A percentile compares a stretch with the other conserved stretches of the same genome.
Conservation (phyloP, 305 asterid species). For the Solanum hybrid region DNA sequence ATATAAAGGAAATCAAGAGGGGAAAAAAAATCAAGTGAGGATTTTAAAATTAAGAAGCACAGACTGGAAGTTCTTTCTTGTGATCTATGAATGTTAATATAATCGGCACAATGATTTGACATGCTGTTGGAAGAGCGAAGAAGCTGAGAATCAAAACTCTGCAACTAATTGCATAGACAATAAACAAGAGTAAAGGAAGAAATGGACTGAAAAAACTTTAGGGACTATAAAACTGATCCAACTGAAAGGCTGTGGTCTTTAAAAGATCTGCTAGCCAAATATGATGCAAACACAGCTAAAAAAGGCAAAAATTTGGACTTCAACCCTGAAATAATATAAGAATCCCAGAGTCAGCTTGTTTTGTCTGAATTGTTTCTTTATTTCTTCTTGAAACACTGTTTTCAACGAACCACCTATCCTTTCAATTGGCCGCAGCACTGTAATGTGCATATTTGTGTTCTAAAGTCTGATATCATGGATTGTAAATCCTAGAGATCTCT, state of each 20-base stretch:
- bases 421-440: background rate
- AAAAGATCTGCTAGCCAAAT: background rate
- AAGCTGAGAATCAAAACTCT: background rate
- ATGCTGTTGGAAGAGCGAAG: background rate
- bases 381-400: background rate
- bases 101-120: background rate
- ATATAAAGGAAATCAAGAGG: background rate
- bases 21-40: background rate
- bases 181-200: background rate
- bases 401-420: background rate
- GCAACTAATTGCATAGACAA: background rate
- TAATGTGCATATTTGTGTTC: background rate
- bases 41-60: background rate
- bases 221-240: background rate
- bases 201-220: background rate
- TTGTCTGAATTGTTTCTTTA: background rate
- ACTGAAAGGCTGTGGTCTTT: background rate
- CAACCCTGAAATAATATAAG: background rate
- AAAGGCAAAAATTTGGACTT: background rate
- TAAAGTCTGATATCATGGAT: background rate
- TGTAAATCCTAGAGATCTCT: background rate
- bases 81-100: background rate
- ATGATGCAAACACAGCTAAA: background rate
- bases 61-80: background rate
- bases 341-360: background rate